A percentile compares a stretch with the other conserved stretches of the same genome.
These are phyloP conservation scores for Colletotrichum lindemuthianum DNA, from an alignment of 2,329 filamentous ascomycete species.

Conservation along the genomic window DNA sequence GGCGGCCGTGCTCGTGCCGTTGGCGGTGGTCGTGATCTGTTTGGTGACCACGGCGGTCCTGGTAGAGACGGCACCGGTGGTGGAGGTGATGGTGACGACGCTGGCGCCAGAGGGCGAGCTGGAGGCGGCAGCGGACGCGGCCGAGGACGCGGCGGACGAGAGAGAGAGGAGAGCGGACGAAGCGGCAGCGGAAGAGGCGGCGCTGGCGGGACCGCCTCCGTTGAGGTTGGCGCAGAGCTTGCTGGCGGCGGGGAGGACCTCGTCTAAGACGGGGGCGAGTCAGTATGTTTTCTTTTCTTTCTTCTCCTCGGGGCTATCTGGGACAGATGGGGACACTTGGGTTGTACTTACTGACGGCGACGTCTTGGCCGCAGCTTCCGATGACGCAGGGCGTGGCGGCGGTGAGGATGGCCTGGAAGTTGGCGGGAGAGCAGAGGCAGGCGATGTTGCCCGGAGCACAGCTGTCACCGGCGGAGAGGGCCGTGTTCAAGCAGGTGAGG, in stretches of 20 bases:
- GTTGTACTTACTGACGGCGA: constrained; percentile 25
- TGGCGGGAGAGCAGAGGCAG: constrained; percentile 25
- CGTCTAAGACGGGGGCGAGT: neutral
- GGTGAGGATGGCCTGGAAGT: constrained; percentile 23
- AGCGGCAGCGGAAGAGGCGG: neutral
- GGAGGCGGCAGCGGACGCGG: constrained; percentile 6
- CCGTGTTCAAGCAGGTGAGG: constrained; percentile 18
- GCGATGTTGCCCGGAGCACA: constrained; percentile 3
- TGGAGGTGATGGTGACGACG: neutral
- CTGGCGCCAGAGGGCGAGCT: constrained; percentile 3
- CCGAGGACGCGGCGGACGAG: neutral
- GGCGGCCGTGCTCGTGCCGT: constrained; percentile 12
- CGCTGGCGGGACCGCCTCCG: constrained; percentile 7
- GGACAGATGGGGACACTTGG: too few species aligned
- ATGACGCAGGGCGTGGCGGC: constrained; percentile 25
- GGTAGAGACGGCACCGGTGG: constrained; percentile 9
- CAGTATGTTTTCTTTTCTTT: neutral
- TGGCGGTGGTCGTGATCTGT: constrained; percentile 3
- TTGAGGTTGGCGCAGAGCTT: constrained; percentile 4
- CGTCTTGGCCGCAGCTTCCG: constrained; percentile 11
- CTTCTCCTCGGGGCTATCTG: neutral
- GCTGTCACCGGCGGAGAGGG: constrained; percentile 7
- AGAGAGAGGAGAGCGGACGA: too few species aligned
- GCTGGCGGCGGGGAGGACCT: constrained; percentile 30
- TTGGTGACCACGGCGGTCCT: constrained; percentile 19